Evolutionary conservation across 2,329 filamentous ascomycete genomes (phyloP), one percentile per base, ranked within the genome.

Genomic region (Hymenoscyphus repandus): DNA sequence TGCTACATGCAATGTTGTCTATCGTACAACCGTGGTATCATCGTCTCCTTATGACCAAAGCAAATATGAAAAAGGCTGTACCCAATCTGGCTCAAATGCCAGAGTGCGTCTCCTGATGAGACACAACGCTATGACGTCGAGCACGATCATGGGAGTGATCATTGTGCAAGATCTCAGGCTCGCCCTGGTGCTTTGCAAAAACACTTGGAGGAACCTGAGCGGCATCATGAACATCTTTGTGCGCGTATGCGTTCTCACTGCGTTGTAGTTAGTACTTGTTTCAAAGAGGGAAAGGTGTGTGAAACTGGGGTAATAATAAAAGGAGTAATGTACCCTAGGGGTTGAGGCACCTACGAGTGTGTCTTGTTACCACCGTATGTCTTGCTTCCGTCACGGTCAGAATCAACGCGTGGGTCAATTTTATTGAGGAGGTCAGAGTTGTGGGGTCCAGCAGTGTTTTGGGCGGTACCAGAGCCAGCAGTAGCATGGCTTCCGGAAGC

Each of bases 361-460:
- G 73, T 75, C 64, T 76, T 79, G 66, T 82, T 71, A 43, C 75
- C 72, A 31, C 79, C 79, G 5, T 75, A 17, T 0, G 79, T 82
- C 68, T 73, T 74, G 63, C 70, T 74, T 42, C 75, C 74, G 62
- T 82, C 77, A 2, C 75, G 71, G 57, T 82, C 70, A 10, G 73
- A 75, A 65, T 82, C 79, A 42, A 82, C 75, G 13, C 60, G 46
- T 3, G 50, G 50, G 11, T 58, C 57, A 18, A 70, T 34, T 69
- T 80, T 80, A 72, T 82, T 82, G 58, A 74, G 3, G 34, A 74
- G 51, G 59, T 80, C 74, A 32, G 66, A 71, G 66, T 74, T 74
- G 69, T 82, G 79, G 10, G 74, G 75, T 15, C 75, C 73, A 30
- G 73, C 74, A 0, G 73, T 77, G 62, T 73, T 68, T 50, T 71